phyloP scores from a whole-genome alignment of 352 stramenopile genomes.

The Peronospora destructor region DNA sequence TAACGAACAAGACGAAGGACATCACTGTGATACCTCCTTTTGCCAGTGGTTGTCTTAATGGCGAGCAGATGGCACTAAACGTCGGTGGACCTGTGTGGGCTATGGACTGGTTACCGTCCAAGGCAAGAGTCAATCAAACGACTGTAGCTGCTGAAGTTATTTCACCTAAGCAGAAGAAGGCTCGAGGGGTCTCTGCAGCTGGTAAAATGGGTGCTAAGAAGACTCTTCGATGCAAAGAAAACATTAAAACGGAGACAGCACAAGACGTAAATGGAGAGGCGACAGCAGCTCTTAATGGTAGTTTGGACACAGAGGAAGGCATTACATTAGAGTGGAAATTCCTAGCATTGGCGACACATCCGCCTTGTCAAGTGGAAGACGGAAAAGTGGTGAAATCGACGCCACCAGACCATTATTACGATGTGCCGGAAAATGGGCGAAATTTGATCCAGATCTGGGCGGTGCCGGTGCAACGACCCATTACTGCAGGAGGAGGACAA shows the following conservation, averaged over 20 bases:
- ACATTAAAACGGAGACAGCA: slow-evolving; percentile 12
- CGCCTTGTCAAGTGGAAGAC: slow-evolving; percentile 54
- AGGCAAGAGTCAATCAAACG: slow-evolving; percentile 4
- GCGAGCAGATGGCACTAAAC: slow-evolving; percentile 48
- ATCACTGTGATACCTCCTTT: slow-evolving; percentile 45
- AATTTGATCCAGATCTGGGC: slow-evolving; percentile 78
- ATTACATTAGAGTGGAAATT: slow-evolving; percentile 42
- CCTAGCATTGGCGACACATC: slow-evolving; percentile 58
- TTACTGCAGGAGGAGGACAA: neutral
- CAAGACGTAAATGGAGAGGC: slow-evolving; percentile 6
- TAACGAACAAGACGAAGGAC: neutral
- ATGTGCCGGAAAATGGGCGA: slow-evolving; percentile 37
- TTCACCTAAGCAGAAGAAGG: slow-evolving; percentile 19
- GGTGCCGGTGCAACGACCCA: slow-evolving; percentile 34
- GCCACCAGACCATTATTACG: slow-evolving; percentile 74
- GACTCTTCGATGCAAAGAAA: slow-evolving; percentile 33
- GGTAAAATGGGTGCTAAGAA: slow-evolving; percentile 5
- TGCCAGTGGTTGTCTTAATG: slow-evolving; percentile 31
- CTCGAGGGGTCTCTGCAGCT: slow-evolving; percentile 2
- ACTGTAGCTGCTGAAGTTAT: slow-evolving; percentile 1
- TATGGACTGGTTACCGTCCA: slow-evolving; percentile 70
- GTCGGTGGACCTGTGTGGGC: slow-evolving; percentile 70
- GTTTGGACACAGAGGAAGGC: neutral
- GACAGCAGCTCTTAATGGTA: slow-evolving; percentile 10
- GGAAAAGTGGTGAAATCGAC: slow-evolving; percentile 53